These are phyloP conservation scores for Lactarius indigo DNA, from an alignment of 768 basidiomycete species.

Conservation along the genomic window DNA sequence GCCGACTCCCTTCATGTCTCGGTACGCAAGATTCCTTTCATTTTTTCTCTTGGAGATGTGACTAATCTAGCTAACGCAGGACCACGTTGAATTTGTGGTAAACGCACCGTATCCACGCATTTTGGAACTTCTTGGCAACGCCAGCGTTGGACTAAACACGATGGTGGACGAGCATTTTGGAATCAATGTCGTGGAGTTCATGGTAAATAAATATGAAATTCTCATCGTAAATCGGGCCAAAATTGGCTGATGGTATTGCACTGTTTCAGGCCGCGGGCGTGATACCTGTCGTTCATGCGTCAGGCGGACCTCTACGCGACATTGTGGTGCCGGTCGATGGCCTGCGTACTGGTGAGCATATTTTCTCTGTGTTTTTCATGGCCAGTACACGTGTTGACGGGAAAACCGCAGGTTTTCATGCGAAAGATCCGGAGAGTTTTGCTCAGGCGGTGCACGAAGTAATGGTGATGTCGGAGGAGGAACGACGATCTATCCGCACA, in stretches of 20 bases:
- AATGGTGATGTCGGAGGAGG: constrained; percentile 50
- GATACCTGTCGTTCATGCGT: constrained; percentile 88
- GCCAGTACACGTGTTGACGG: not conserved
- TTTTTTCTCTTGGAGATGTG: constrained; percentile 2
- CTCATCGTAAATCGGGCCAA: not conserved
- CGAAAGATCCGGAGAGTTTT: constrained; percentile 59
- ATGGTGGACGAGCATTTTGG: constrained; percentile 99
- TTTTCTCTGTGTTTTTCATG: not conserved
- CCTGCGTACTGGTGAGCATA: constrained; percentile 55
- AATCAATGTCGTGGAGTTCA: constrained; percentile 96
- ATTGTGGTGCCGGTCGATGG: constrained; percentile 82
- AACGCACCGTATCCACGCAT: constrained; percentile 78
- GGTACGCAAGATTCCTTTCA: constrained; percentile 36
- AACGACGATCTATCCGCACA: constrained; percentile 58
- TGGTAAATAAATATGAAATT: constrained; percentile 58
- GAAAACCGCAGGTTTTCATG: constrained; percentile 68
- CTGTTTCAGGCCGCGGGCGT: constrained; percentile 79
- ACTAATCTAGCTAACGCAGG: constrained; percentile 38
- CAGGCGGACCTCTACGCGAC: constrained; percentile 87
- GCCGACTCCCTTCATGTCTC: constrained; percentile 61
- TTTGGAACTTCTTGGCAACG: constrained; percentile 63
- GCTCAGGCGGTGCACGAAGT: constrained; percentile 63
- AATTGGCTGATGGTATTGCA: not conserved
- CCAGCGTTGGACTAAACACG: constrained; percentile 86
- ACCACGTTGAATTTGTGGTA: constrained; percentile 70